Evolutionary conservation across 2,329 filamentous ascomycete genomes (phyloP).

Genomic region (Colletotrichum chrysophilum): DNA sequence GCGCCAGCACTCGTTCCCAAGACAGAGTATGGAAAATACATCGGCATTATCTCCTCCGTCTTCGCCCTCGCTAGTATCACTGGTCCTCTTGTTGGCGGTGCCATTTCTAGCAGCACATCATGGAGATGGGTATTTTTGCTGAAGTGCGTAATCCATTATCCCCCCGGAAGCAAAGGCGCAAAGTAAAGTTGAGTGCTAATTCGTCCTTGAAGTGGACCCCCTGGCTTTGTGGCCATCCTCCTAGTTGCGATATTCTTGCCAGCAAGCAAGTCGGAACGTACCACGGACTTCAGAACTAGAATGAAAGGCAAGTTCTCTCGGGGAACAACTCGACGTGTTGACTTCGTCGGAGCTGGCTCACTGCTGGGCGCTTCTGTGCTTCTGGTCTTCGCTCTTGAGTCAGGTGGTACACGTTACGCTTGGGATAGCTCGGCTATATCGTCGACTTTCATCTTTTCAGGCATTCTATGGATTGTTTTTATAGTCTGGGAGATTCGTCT

Average conservation of each 20-base stretch:
- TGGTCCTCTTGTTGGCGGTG: conserved; percentile 48
- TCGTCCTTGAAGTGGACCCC: background rate
- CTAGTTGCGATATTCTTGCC: background rate
- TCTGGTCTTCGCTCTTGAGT: conserved; percentile 51
- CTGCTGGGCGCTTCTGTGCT: conserved; percentile 33
- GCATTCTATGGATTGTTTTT: background rate
- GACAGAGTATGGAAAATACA: conserved; percentile 33
- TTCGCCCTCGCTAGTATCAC: conserved; percentile 44
- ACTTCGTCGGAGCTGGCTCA: background rate
- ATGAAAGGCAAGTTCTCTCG: background rate
- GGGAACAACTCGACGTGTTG: background rate
- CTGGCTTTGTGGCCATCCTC: background rate
- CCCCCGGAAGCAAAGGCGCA: background rate
- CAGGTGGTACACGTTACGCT: conserved; percentile 43
- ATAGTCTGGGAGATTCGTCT: background rate
- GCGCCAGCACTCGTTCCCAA: conserved; percentile 38
- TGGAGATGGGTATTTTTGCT: conserved; percentile 53
- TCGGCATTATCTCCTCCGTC: conserved; percentile 39
- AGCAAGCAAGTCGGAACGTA: background rate
- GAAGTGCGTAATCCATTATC: background rate
- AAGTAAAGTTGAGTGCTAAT: background rate
- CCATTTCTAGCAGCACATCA: conserved; percentile 40
- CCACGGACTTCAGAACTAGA: background rate
- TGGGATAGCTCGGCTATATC: conserved; percentile 47
- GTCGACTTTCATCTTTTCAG: conserved; percentile 26